Percentiles rank a stretch among this genome's conserved stretches.
Evolutionary conservation across 83 land plant species (phyloP).

Genomic region (Picea mariana): DNA sequence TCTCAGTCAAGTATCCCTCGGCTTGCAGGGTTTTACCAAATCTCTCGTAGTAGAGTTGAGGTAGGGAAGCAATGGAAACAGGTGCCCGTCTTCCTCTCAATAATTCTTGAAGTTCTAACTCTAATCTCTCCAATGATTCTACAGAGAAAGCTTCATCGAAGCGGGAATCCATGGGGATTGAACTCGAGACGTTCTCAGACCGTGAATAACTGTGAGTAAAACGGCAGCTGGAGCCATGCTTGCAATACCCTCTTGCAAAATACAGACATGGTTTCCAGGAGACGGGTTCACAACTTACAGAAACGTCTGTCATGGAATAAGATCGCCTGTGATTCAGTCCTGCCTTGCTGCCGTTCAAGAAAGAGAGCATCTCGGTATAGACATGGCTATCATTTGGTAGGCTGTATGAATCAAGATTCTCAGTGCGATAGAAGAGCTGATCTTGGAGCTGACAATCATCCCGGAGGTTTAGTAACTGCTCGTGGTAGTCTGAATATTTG

Average conservation of each 20-base stretch:
- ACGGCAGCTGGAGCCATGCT: constrained; percentile 76
- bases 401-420: constrained; percentile 12
- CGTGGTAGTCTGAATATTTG: too few species aligned
- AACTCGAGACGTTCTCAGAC: constrained; percentile 22
- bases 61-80: constrained; percentile 80
- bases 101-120: constrained; percentile 71
- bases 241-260: constrained; percentile 73
- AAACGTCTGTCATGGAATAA: not conserved
- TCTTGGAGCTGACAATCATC: constrained; percentile 4
- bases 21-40: constrained; percentile 84
- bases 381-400: too few species aligned
- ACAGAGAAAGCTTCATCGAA: constrained; percentile 48
- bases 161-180: constrained; percentile 34
- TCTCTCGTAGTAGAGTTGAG: constrained; percentile 72
- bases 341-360: constrained; percentile 15
- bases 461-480: too few species aligned
- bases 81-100: constrained; percentile 73
- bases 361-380: constrained; percentile 18
- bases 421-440: constrained; percentile 23
- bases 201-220: constrained; percentile 55
- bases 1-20: constrained; percentile 93
- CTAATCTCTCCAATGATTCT: constrained; percentile 67
- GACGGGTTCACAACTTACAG: not conserved
- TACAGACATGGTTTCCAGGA: constrained; percentile 77
- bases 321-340: not conserved